Evolutionary conservation across 108 stramenopile species (phyloP).

Genomic region (Cyclostephanos tholiformis): DNA sequence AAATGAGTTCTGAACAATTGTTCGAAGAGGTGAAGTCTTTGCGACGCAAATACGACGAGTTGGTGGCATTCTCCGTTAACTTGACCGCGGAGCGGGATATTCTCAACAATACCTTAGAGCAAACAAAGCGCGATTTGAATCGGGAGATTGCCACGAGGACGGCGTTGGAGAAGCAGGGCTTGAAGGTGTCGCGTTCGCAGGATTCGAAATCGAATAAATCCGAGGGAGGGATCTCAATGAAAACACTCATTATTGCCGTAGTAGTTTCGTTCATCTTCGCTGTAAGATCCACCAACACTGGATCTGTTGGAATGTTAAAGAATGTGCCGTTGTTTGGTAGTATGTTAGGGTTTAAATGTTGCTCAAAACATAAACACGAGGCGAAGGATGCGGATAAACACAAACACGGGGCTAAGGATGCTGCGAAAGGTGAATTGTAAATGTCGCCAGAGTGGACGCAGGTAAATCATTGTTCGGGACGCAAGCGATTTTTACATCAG

Average conservation of each 20-base stretch:
- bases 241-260: conserved; percentile 29
- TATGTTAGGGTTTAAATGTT: conserved; percentile 38
- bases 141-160: conserved; percentile 72
- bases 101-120: conserved; percentile 90
- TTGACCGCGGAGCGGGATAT: conserved; percentile 94
- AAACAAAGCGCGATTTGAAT: conserved; percentile 89
- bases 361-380: conserved; percentile 1
- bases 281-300: conserved; percentile 43
- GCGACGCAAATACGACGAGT: conserved; percentile 93
- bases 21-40: conserved; percentile 69
- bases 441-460: neutral
- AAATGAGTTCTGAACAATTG: conserved; percentile 81
- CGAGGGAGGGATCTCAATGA: conserved; percentile 26
- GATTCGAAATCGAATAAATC: conserved; percentile 18
- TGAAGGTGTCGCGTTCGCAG: conserved; percentile 21
- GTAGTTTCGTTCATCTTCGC: conserved; percentile 37
- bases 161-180: conserved; percentile 63
- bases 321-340: conserved; percentile 44
- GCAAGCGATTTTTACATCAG: neutral
- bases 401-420: neutral
- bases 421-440: neutral
- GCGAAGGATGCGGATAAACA: neutral
- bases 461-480: neutral
- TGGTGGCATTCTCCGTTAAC: conserved; percentile 90
- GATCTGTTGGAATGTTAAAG: conserved; percentile 32